A percentile compares a stretch with the other conserved stretches of the same genome.
These are phyloP conservation scores for Hemileia vastatrix DNA, from an alignment of 1,284 basidiomycete species.

Conservation along the genomic window DNA sequence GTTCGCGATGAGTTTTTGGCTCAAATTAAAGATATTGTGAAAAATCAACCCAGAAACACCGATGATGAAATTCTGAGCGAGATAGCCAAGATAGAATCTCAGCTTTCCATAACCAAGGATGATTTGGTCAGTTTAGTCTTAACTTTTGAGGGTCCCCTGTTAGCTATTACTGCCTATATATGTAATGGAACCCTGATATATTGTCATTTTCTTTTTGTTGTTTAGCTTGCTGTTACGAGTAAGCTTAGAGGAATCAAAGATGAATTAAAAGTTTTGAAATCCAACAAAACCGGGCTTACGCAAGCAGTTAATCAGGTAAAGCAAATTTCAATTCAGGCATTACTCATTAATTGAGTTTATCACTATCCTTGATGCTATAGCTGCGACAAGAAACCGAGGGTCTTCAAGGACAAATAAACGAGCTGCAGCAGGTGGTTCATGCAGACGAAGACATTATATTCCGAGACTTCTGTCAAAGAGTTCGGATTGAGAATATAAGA, in stretches of 20 bases:
- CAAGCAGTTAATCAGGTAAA: slow-evolving; percentile 59
- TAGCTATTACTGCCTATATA: slow-evolving; percentile 1
- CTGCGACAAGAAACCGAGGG: slow-evolving; percentile 42
- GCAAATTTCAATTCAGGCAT: slow-evolving; percentile 43
- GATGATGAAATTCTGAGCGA: slow-evolving; percentile 71
- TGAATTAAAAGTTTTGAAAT: slow-evolving; percentile 54
- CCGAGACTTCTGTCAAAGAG: slow-evolving; percentile 64
- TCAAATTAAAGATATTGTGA: slow-evolving; percentile 71
- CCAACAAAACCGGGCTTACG: slow-evolving; percentile 60
- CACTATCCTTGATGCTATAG: neutral
- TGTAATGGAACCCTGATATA: neutral
- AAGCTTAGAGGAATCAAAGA: slow-evolving; percentile 62
- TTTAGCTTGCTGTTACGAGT: slow-evolving; percentile 54
- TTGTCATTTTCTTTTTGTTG: neutral
- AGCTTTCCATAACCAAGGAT: slow-evolving; percentile 62
- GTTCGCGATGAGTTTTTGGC: slow-evolving; percentile 58
- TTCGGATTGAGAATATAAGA: slow-evolving; percentile 72
- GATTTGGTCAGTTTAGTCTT: slow-evolving; percentile 57
- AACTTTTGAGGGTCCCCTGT: neutral
- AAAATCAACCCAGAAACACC: slow-evolving; percentile 68
- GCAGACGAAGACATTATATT: slow-evolving; percentile 75
- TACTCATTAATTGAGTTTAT: neutral
- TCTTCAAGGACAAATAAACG: slow-evolving; percentile 54
- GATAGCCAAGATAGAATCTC: slow-evolving; percentile 67
- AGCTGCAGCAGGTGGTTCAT: slow-evolving; percentile 57